Evolutionary conservation across 495 filamentous ascomycete species (phyloP).

Genomic region (Neurospora sp.): DNA sequence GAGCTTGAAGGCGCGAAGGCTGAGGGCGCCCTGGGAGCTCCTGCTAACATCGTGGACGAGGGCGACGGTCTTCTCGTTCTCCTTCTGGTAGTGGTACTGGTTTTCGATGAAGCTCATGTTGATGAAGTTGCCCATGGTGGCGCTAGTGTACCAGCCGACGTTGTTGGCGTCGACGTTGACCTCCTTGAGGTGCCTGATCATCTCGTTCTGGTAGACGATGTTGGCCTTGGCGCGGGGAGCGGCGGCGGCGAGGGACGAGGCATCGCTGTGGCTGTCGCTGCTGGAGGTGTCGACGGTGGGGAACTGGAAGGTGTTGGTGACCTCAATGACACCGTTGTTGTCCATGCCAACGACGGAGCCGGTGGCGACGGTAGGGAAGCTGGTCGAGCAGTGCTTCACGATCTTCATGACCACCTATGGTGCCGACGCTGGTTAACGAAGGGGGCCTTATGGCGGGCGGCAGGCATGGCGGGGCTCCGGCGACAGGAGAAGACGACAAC

Average conservation of each 20-base stretch:
- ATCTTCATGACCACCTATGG: slow-evolving; percentile 89
- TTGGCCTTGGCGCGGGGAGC: slow-evolving; percentile 90
- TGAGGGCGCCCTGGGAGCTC: slow-evolving; percentile 83
- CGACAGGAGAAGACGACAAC: not conserved
- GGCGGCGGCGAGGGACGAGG: slow-evolving; percentile 69
- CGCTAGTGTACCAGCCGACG: slow-evolving; percentile 97
- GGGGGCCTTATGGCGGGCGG: slow-evolving; percentile 4
- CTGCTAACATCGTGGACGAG: slow-evolving; percentile 91
- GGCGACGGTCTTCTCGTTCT: slow-evolving; percentile 89
- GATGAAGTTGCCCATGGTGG: slow-evolving; percentile 97
- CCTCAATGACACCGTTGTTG: slow-evolving; percentile 65
- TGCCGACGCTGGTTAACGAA: slow-evolving; percentile 7
- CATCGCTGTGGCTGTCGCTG: slow-evolving; percentile 66
- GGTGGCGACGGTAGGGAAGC: slow-evolving; percentile 82
- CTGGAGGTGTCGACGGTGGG: slow-evolving; percentile 67
- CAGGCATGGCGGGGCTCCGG: slow-evolving; percentile 13
- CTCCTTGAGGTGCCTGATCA: slow-evolving; percentile 91
- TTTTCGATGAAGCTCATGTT: slow-evolving; percentile 94
- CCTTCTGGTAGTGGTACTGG: slow-evolving; percentile 92
- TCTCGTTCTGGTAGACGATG: slow-evolving; percentile 82
- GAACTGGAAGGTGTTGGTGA: slow-evolving; percentile 94
- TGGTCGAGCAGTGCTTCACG: slow-evolving; percentile 79
- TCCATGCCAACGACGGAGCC: slow-evolving; percentile 93
- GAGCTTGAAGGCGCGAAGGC: slow-evolving; percentile 81
- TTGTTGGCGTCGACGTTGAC: slow-evolving; percentile 98